Evolutionary conservation across 139 green algal species (phyloP), one percentile per base, ranked within the genome.

Genomic region (Chlamydomonas sphaeroides): DNA sequence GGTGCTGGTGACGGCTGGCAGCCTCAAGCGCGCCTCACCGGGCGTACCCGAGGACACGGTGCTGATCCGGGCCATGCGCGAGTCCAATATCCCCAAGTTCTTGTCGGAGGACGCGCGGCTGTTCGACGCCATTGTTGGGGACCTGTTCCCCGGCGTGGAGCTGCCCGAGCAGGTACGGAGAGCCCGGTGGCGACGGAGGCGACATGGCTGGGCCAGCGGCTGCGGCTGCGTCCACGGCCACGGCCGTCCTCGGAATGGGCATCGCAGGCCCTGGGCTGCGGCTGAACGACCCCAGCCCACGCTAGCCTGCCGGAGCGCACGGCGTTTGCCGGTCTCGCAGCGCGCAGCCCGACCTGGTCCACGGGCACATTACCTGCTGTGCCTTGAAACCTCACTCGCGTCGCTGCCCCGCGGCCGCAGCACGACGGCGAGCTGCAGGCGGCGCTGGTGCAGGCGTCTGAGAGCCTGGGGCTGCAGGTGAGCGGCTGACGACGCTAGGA

Each of bases 61-160:
- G 70, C 87, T 97, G 28, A 95, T 96, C 67, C 85, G 91, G 4
- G 93, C 94, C 30, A 95, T 97, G 88, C 83, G 91, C 17, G 93
- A 96, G 76, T 89, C 77, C 33, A 96, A 98, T 84, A 69, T 98
- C 45, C 93, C 93, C 30, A 98, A 96, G 88, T 93, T 97, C 57
- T 85, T 95, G 30, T 79, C 61, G 69, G 88, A 91, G 59, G 94
- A 97, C 70, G 86, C 79, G 17, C 65, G 84, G 32, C 89, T 97
- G 36, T 96, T 97, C 82, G 73, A 93, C 32, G 86, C 89, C n/a
- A 94, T 97, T 65, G 74, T 97, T 4, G 78, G 66, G 25, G 94
- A 97, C 89, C 87, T 97, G n/a, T 97, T 97, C 83, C 94, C 94
- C 20, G 91, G 88, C 17, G 85, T 92, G 5, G 69, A 87, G 26